These are phyloP conservation scores for Setomelanomma holmii DNA, from an alignment of 2,329 filamentous ascomycete species.

Conservation along the genomic window DNA sequence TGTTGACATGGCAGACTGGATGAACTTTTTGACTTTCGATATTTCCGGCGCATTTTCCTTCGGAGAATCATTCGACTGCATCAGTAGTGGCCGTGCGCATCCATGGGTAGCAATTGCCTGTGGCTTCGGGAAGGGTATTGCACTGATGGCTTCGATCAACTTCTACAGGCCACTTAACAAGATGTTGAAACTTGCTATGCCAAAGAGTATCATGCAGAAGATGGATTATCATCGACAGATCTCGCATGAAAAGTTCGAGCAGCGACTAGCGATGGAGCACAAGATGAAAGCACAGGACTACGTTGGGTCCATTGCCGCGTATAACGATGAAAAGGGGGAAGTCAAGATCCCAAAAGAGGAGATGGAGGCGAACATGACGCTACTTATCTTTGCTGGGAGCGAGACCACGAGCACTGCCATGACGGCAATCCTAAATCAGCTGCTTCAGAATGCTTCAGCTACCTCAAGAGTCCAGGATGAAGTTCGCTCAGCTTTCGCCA, in stretches of 20 bases:
- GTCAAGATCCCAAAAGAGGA: constrained; percentile 33
- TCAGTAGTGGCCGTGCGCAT: constrained; percentile 14
- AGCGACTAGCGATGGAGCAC: constrained; percentile 42
- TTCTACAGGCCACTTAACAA: constrained; percentile 28
- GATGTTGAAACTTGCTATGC: constrained; percentile 17
- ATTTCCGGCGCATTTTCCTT: constrained; percentile 57
- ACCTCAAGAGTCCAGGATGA: constrained; percentile 19
- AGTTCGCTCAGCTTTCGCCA: constrained; percentile 20
- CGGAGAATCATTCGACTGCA: constrained; percentile 51
- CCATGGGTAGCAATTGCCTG: constrained; percentile 46
- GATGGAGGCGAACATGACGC: constrained; percentile 41
- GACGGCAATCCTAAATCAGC: constrained; percentile 37
- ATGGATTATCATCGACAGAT: constrained; percentile 23
- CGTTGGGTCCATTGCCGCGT: constrained; percentile 30
- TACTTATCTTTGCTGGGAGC: constrained; percentile 49
- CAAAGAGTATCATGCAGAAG: constrained; percentile 14
- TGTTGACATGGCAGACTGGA: constrained; percentile 17
- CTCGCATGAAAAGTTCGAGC: constrained; percentile 21
- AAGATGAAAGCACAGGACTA: constrained; percentile 31
- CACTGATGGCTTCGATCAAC: constrained; percentile 27
- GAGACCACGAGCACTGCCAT: constrained; percentile 50
- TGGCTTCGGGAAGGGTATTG: constrained; percentile 33
- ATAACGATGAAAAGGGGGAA: constrained; percentile 30
- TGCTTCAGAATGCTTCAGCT: constrained; percentile 25
- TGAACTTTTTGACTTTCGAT: constrained; percentile 28